phyloP scores from a whole-genome alignment of 352 stramenopile species.

The Globisporangium cystogenes region DNA sequence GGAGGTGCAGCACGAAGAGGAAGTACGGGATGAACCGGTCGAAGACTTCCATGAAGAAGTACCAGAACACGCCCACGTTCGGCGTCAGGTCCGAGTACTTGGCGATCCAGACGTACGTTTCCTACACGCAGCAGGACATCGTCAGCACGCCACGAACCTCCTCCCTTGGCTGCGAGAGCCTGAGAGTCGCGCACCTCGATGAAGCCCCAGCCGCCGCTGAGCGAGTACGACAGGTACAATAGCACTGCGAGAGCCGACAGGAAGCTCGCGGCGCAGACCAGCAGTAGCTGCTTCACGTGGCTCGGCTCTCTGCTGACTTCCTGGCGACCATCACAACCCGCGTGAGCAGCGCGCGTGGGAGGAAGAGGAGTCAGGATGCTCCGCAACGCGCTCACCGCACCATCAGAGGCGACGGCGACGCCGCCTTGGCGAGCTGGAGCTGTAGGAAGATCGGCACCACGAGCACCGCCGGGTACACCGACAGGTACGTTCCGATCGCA shows the following conservation, averaged over 20 bases:
- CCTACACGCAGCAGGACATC: conserved; percentile 17
- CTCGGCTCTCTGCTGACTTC: not conserved
- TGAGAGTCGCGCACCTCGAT: conserved; percentile 44
- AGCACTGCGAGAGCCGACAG: conserved; percentile 24
- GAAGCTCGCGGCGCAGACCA: conserved; percentile 11
- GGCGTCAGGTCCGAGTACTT: conserved; percentile 79
- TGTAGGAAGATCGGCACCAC: conserved; percentile 52
- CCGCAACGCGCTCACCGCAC: not conserved
- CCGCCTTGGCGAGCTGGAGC: conserved; percentile 18
- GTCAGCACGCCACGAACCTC: not conserved
- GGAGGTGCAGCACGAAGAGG: conserved; percentile 71
- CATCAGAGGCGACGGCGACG: conserved; percentile 3
- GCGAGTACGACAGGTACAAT: conserved; percentile 50
- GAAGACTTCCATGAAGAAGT: conserved; percentile 88
- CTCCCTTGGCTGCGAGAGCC: no score
- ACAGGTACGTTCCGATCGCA: conserved; percentile 62
- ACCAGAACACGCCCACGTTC: conserved; percentile 86
- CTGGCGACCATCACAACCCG: not conserved
- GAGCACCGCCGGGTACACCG: conserved; percentile 66
- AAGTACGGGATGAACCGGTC: conserved; percentile 86
- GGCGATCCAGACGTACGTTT: conserved; percentile 79
- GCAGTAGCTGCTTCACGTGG: conserved; percentile 1
- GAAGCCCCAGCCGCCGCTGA: conserved; percentile 56
- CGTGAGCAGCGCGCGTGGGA: not conserved
- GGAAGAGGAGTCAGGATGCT: not conserved